phyloP scores from a whole-genome alignment of 2,329 filamentous ascomycete species.

The Diaporthe sp. region DNA sequence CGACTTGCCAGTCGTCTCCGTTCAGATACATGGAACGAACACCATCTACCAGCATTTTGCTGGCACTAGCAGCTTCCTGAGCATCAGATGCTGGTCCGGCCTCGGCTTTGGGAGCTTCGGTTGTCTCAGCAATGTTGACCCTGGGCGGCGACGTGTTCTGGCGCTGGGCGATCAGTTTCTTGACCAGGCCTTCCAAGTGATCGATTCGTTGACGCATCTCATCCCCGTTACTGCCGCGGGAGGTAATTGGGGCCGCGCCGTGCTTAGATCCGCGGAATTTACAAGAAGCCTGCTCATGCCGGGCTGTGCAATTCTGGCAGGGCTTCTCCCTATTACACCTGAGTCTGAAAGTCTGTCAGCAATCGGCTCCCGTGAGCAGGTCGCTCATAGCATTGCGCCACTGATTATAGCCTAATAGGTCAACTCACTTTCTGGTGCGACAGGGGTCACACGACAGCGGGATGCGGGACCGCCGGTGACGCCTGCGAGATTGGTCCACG shows the following conservation, averaged over 20 bases:
- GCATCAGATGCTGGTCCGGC: background rate
- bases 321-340: conserved; percentile 49
- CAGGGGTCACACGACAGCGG: conserved; percentile 46
- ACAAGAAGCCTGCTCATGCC: conserved; percentile 44
- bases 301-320: conserved; percentile 48
- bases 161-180: conserved; percentile 42
- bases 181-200: conserved; percentile 44
- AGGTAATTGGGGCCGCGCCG: background rate
- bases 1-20: conserved; percentile 46
- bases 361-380: conserved; percentile 1
- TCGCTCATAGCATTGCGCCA: background rate
- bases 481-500: background rate
- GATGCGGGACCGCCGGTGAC: conserved; percentile 42
- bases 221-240: conserved; percentile 26
- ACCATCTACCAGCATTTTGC: conserved; percentile 45
- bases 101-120: background rate
- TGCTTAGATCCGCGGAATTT: conserved; percentile 45
- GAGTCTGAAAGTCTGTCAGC: conserved; percentile 42
- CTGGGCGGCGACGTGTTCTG: conserved; percentile 7
- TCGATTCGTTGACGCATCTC: conserved; percentile 45
- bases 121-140: background rate
- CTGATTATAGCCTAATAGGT: background rate
- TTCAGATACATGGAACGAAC: conserved; percentile 45
- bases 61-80: conserved; percentile 1
- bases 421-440: conserved; percentile 44